Base-by-base conservation (phyloP, 75 land plant genomes). In the Picea glauca region DNA sequence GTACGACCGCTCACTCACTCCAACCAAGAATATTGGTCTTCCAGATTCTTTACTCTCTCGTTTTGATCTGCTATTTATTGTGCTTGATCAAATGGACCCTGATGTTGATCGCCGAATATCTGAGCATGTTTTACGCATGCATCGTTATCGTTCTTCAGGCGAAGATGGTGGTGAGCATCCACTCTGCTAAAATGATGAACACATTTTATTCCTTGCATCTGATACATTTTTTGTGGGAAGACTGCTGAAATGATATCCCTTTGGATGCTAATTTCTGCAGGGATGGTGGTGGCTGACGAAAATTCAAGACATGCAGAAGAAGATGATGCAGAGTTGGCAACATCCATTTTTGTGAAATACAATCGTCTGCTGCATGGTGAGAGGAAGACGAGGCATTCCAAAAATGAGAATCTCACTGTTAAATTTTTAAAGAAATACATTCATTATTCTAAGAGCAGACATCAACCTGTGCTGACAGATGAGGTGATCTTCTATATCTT, bases 1-100 rank as follows among this genome's bases (percentile, higher is more conserved):
- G 99, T 98, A 98, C 87, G 99, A 98, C 79, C 94, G 99, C 5
- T 95, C 99, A 23, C 82, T 98, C 54, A 93, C 99, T 54, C 99
- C 99, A 30, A 98, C 99, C 60, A 98, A 95, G 86, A 98, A 98
- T 75, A 98, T 98, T 81, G 99, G 99, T 35, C 93, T 98, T 57
- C 99, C 99, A 66, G 99, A 98, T 76, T 98, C 99, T 9, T 84
- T 98, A 79, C 91, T 98, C 32, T 98, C 99, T 79, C 96, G 99
- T 74, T 98, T 98, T 86, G 99, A 98, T 88, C 84, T 98, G 79
- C 85, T 98, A 17, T 98, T 98, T 80, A 98, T 98, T 76, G 99
- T 98, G 31, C 87, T 98, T 78, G 99, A 98, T 88, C 99, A 98
- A 95, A 98, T 98, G 99, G 99, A 98, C 75, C 81, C 98, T 58